These are phyloP conservation scores for Aspergillus sp. DNA, from an alignment of 2,329 filamentous ascomycete genomes.

Conservation along the genomic window DNA sequence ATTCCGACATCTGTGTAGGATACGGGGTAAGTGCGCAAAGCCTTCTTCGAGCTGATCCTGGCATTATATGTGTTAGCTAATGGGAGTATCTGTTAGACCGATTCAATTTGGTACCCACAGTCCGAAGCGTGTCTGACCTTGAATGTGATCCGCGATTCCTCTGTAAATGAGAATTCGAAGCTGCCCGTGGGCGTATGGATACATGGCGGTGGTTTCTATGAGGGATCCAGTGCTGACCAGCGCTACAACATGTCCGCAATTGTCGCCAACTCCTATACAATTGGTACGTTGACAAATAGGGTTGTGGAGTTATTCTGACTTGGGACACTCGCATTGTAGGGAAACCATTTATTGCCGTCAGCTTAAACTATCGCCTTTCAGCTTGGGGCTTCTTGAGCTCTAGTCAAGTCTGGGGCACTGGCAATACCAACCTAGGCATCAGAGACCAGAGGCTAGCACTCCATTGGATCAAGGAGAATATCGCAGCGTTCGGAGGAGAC, in stretches of 20 bases:
- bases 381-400: slow-evolving; percentile 57
- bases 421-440: slow-evolving; percentile 60
- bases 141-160: slow-evolving; percentile 58
- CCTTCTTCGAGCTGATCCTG: background rate
- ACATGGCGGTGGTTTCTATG: slow-evolving; percentile 58
- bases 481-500: slow-evolving; percentile 38
- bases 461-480: slow-evolving; percentile 42
- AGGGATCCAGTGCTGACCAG: slow-evolving; percentile 54
- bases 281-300: slow-evolving; percentile 31
- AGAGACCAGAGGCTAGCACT: slow-evolving; percentile 41
- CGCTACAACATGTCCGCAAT: slow-evolving; percentile 66
- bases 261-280: slow-evolving; percentile 55
- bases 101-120: slow-evolving; percentile 39
- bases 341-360: slow-evolving; percentile 57
- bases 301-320: background rate
- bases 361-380: slow-evolving; percentile 57
- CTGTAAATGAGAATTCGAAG: slow-evolving; percentile 38
- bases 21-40: slow-evolving; percentile 46
- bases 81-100: slow-evolving; percentile 24
- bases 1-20: slow-evolving; percentile 53
- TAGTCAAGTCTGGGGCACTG: slow-evolving; percentile 44
- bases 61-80: background rate
- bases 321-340: slow-evolving; percentile 14
- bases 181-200: slow-evolving; percentile 65
- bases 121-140: slow-evolving; percentile 64